Evolutionary conservation across 306 rosid species (phyloP).

Genomic region (Inga laurina): DNA sequence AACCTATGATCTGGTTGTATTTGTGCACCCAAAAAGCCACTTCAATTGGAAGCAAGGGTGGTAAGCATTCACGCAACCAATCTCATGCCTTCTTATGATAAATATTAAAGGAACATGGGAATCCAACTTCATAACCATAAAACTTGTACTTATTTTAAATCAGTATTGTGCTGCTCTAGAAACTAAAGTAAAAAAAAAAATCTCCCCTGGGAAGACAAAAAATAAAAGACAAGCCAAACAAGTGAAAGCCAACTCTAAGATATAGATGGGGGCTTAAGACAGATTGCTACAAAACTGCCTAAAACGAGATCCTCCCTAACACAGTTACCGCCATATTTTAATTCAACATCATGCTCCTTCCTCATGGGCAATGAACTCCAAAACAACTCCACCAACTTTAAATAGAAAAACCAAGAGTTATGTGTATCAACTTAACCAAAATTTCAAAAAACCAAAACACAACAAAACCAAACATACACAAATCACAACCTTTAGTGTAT

Average conservation of each 20-base stretch:
- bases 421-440: too few relatives aligned
- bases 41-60: constrained; percentile 34
- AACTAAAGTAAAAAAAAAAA: constrained; percentile 63
- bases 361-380: too few relatives aligned
- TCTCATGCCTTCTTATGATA: constrained; percentile 43
- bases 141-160: constrained; percentile 52
- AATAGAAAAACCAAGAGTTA: too few relatives aligned
- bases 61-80: constrained; percentile 36
- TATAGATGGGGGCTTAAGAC: constrained; percentile 49
- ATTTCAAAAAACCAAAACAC: too few relatives aligned
- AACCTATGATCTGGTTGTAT: constrained; percentile 31
- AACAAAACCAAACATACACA: too few relatives aligned
- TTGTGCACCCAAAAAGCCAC: constrained; percentile 39
- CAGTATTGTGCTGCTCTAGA: constrained; percentile 37
- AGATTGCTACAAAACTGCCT: constrained; percentile 31
- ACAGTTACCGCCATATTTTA: constrained; percentile 19
- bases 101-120: constrained; percentile 48
- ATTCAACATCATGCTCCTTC: constrained; percentile 20
- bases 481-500: too few relatives aligned
- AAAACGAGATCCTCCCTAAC: constrained; percentile 23
- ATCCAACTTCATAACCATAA: constrained; percentile 47
- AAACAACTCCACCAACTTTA: too few relatives aligned
- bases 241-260: constrained; percentile 47
- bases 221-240: constrained; percentile 47
- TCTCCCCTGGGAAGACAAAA: constrained; percentile 54